Evolutionary conservation across 1,139 yeast genomes (phyloP), one percentile per base, ranked within the genome.

Genomic region (Protomyces inundatus): DNA sequence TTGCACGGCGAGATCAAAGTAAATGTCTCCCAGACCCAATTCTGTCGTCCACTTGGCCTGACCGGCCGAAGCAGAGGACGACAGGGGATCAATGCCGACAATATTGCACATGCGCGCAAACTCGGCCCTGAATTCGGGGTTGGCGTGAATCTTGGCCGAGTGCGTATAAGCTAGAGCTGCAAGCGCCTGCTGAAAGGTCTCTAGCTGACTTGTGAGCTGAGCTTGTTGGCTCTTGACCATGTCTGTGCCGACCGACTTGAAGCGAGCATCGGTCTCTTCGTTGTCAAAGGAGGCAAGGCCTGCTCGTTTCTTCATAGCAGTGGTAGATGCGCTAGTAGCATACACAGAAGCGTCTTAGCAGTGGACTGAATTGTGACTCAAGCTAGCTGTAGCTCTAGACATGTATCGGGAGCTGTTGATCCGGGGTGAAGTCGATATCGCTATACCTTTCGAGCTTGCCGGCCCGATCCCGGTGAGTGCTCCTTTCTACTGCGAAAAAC

Each of bases 21-120:
- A 79, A 70, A 81, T 85, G 69, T 86, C 89, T 32, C 80, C 79
- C n/a, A 77, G 78, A 34, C 78, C 78, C n/a, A 76, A 69, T 51
- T 75, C 59, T 36, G 54, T 37, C 36, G 75, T 61, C 30, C 78
- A 73, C 64, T 61, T 75, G 71, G 71, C 74, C 67, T 71, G 77
- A 58, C 80, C 77, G 46, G 80, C 73, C 45, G 83, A 75, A 3
- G 42, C 53, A 6, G 48, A 51, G 1, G 56, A 33, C 46, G 85
- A 86, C 51, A 89, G 74, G 0, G 96, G 93, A 72, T 90, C 96
- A n/a, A 89, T 84, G 0, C 96, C 96, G 23, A 88, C 85, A 71
- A 87, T 84, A 32, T 81, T 79, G 70, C 96, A 88, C 80, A 90
- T 85, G 66, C 83, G 82, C 55, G 88, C 83, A 74, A 90, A 89